Evolutionary conservation across 2,329 filamentous ascomycete genomes (phyloP).

Genomic region (Dothistroma pini): DNA sequence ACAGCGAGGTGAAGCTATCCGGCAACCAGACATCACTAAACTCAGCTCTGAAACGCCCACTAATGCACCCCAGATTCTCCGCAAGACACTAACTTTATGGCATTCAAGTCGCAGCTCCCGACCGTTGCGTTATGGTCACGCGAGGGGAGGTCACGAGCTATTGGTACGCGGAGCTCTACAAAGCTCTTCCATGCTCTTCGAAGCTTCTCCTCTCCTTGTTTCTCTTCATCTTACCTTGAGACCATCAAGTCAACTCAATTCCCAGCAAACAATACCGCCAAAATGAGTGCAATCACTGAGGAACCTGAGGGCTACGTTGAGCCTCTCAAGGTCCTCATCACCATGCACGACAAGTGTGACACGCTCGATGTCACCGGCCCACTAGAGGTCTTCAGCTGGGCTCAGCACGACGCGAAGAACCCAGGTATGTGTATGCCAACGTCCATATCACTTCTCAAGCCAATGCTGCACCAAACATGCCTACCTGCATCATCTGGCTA

Average conservation of each 20-base stretch:
- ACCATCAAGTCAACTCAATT: background rate
- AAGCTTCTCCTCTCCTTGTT: background rate
- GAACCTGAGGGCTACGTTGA: constrained; percentile 39
- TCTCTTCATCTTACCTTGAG: constrained; percentile 6
- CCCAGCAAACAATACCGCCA: constrained; percentile 30
- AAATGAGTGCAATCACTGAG: constrained; percentile 48
- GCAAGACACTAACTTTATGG: background rate
- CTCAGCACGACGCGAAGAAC: constrained; percentile 53
- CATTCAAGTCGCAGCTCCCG: background rate
- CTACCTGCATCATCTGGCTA: background rate
- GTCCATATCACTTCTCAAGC: background rate
- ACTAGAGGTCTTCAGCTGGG: constrained; percentile 54
- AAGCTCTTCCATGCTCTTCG: background rate
- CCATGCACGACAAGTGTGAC: constrained; percentile 29
- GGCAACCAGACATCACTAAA: background rate
- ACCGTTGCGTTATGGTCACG: background rate
- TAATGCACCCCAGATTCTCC: background rate
- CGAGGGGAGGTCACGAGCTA: background rate
- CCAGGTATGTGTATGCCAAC: constrained; percentile 38
- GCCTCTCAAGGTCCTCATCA: constrained; percentile 58
- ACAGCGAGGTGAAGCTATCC: background rate
- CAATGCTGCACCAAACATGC: background rate
- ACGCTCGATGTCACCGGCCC: constrained; percentile 51
- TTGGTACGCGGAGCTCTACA: background rate
- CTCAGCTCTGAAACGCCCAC: too few species aligned